Base-by-base conservation (phyloP, 257 asterid species). In the Solanum paucissectum region DNA sequence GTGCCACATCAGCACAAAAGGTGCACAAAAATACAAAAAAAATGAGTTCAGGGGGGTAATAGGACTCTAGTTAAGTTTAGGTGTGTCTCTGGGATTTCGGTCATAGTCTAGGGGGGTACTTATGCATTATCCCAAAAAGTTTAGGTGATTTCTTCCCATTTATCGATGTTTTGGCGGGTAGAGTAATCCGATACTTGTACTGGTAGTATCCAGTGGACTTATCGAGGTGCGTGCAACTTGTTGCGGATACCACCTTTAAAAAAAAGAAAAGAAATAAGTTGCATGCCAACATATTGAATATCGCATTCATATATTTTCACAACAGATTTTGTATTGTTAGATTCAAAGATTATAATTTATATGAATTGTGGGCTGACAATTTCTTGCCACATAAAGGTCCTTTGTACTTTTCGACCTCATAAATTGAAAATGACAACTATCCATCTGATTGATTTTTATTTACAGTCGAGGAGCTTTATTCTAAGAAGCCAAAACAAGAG, bases 401-500 rank as follows among this genome's bases (percentile, higher is more conserved):
- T 58, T 37, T 77, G 64, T 42, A 55, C 9, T 77, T 13, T 60
- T 25, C 29, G 9, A 13, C 38, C n/a, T 42, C 74, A 79, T 37
- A 34, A 6, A 23, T 68, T 29, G 44, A 34, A 73, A 72, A 42
- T 84, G 87, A 29, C 87, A 87, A 89, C n/a, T 87, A 69, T 58
- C 49, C 23, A 44, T 34, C 86, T 32, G 36, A 87, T 75, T 49
- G 38, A 52, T 83, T 34, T 89, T 52, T 77, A 40, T 89, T 36
- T 93, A 90, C 95, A 96, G 99, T 94, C 98, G 12, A 93, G 90
- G 88, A 94, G 98, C 96, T 92, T 96, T 93, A 79, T 92, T 69
- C 88, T 96, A 91, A 92, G 94, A 92, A 95, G 95, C 90, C 92
- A 92, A 88, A 89, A 94, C 88, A 94, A 91, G 94, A 94, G 95